A percentile compares a stretch with the other conserved stretches of the same genome.
Conservation (phyloP, 805 yeast genomes). For the Kazachstania kunashirensis region DNA sequence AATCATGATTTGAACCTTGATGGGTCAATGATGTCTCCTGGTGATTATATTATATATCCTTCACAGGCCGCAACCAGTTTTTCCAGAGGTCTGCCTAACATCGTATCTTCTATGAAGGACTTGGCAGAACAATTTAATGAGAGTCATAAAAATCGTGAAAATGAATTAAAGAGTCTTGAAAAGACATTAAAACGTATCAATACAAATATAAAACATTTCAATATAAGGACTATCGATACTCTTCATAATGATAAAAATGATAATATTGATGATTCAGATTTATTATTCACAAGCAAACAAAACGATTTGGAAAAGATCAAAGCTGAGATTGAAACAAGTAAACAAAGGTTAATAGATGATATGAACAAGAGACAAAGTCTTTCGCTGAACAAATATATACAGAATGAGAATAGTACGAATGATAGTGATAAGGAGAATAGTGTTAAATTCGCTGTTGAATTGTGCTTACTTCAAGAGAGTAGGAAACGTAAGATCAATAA, state of each 20-base stretch:
- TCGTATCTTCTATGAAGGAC: slow-evolving; percentile 28
- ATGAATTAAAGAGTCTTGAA: slow-evolving; percentile 30
- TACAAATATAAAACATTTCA: slow-evolving; percentile 16
- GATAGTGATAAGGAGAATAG: slow-evolving; percentile 15
- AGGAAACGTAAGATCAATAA: slow-evolving; percentile 31
- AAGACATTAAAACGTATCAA: slow-evolving; percentile 18
- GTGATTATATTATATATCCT: slow-evolving; percentile 23
- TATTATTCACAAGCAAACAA: slow-evolving; percentile 10
- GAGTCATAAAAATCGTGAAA: slow-evolving; percentile 37
- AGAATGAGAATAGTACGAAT: slow-evolving; percentile 8
- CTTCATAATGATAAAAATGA: slow-evolving; percentile 59
- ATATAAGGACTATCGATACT: slow-evolving; percentile 27
- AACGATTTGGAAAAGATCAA: slow-evolving; percentile 8
- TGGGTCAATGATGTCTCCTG: slow-evolving; percentile 6
- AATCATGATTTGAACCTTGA: slow-evolving; percentile 37
- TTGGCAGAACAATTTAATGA: slow-evolving; percentile 46
- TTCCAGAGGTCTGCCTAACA: slow-evolving; percentile 22
- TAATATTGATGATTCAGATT: slow-evolving; percentile 47
- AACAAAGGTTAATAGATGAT: slow-evolving; percentile 18
- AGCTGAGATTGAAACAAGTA: slow-evolving; percentile 11
- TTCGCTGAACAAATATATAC: slow-evolving; percentile 9
- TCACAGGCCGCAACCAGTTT: slow-evolving; percentile 28
- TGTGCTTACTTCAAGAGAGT: slow-evolving; percentile 37
- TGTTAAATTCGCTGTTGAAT: slow-evolving; percentile 18
- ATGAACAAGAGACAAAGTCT: slow-evolving; percentile 27